These are phyloP conservation scores for Pleurotus cornucopiae DNA, from an alignment of 768 basidiomycete genomes.

Conservation along the genomic window DNA sequence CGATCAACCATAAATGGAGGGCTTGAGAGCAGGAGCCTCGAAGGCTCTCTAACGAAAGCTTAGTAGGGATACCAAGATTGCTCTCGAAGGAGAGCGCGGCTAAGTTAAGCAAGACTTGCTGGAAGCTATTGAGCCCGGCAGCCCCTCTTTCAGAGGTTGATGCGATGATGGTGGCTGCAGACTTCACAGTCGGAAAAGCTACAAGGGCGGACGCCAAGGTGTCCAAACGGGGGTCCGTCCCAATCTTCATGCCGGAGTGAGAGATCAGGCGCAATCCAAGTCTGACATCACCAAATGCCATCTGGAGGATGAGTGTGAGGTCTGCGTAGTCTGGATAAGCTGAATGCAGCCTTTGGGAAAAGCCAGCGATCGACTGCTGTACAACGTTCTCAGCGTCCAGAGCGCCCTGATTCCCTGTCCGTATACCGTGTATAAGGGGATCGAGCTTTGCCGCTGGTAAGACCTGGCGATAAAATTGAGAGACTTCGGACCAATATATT, in stretches of 20 bases:
- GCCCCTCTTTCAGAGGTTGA: constrained; percentile 20
- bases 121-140: constrained; percentile 30
- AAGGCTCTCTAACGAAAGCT: constrained; percentile 29
- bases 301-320: constrained; percentile 59
- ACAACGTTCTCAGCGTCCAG: constrained; percentile 59
- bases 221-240: constrained; percentile 16
- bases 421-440: constrained; percentile 37
- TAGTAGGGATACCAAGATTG: constrained; percentile 33
- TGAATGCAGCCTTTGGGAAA: constrained; percentile 64
- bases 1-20: constrained; percentile 79
- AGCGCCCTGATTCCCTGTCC: constrained; percentile 31
- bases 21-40: constrained; percentile 62
- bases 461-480: constrained; percentile 66
- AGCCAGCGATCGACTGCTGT: constrained; percentile 77
- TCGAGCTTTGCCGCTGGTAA: constrained; percentile 44
- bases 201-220: constrained; percentile 31
- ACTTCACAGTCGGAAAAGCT: constrained; percentile 50
- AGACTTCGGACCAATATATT: constrained; percentile 72
- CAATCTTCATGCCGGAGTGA: constrained; percentile 12
- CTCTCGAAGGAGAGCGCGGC: constrained; percentile 41
- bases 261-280: constrained; percentile 63
- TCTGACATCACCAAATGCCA: constrained; percentile 61
- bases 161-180: constrained; percentile 32
- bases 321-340: constrained; percentile 73
- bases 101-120: constrained; percentile 42